A percentile compares a stretch with the other conserved stretches of the same genome.
Evolutionary conservation across 495 filamentous ascomycete genomes (phyloP).

Genomic region (Pseudotulostoma volvatum): DNA sequence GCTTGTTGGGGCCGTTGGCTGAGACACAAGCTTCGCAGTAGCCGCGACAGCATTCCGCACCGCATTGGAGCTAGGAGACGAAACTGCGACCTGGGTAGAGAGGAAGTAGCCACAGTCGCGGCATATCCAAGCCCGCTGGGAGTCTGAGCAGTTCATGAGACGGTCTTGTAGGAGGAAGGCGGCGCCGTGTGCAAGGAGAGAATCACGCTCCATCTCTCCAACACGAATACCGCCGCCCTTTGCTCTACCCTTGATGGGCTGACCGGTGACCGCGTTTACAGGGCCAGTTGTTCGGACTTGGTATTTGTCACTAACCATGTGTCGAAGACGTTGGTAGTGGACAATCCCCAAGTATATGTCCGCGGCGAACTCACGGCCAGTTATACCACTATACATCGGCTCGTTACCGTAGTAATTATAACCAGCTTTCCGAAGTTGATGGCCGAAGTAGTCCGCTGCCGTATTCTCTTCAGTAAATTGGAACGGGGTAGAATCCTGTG

Average conservation of each 20-base stretch:
- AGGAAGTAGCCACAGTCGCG: constrained; percentile 76
- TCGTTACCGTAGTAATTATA: constrained; percentile 98
- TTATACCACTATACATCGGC: constrained; percentile 93
- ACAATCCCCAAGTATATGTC: constrained; percentile 96
- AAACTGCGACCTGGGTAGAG: constrained; percentile 57
- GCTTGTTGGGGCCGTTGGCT: constrained; percentile 11
- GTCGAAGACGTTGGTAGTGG: constrained; percentile 90
- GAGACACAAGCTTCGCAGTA: constrained; percentile 18
- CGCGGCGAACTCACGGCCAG: constrained; percentile 78
- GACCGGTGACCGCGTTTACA: constrained; percentile 73
- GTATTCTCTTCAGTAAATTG: constrained; percentile 84
- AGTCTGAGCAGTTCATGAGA: constrained; percentile 90
- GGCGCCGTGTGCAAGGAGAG: constrained; percentile 82
- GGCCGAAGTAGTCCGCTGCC: constrained; percentile 85
- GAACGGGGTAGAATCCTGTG: constrained; percentile 91
- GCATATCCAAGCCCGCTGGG: constrained; percentile 75
- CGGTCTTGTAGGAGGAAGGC: constrained; percentile 92
- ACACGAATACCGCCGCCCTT: constrained; percentile 97
- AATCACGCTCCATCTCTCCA: constrained; percentile 97
- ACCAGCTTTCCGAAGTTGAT: constrained; percentile 82
- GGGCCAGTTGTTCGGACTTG: constrained; percentile 93
- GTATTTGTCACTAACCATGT: constrained; percentile 99
- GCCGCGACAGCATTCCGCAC: constrained; percentile 15
- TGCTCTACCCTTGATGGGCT: constrained; percentile 90
- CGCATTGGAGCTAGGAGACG: constrained; percentile 16